A percentile compares a stretch with the other conserved stretches of the same genome.
phyloP scores from a whole-genome alignment of 495 filamentous ascomycete species.

The Terfezia boudieri region DNA sequence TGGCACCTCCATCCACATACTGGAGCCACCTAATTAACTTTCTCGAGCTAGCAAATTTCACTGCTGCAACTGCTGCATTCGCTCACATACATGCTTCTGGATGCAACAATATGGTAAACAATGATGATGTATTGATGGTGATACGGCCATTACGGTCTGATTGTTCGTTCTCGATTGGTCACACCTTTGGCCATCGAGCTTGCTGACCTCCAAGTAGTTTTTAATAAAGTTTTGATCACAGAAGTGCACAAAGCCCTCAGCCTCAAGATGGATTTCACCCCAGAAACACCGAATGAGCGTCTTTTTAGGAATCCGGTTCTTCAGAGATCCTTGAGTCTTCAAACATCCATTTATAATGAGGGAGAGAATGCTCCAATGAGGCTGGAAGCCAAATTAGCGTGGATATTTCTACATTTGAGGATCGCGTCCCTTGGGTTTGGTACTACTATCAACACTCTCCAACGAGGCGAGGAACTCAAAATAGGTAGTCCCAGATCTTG shows the following conservation, averaged over 20 bases:
- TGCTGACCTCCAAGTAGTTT: not conserved
- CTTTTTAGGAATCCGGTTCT: slow-evolving; percentile 15
- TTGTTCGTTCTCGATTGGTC: not conserved
- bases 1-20: not conserved
- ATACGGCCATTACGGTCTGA: slow-evolving; percentile 13
- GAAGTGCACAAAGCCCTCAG: slow-evolving; percentile 14
- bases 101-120: slow-evolving; percentile 18
- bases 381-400: slow-evolving; percentile 15
- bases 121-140: slow-evolving; percentile 16
- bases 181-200: no score
- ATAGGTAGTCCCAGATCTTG: not conserved
- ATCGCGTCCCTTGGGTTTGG: slow-evolving; percentile 18
- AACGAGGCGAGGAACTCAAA: not conserved
- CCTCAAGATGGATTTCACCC: slow-evolving; percentile 18
- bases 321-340: slow-evolving; percentile 16
- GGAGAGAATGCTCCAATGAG: slow-evolving; percentile 12
- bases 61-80: slow-evolving; percentile 5
- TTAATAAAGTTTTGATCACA: slow-evolving; percentile 16
- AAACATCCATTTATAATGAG: slow-evolving; percentile 16
- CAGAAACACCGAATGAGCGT: slow-evolving; percentile 13
- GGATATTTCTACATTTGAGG: slow-evolving; percentile 15
- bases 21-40: no score
- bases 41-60: not conserved
- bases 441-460: slow-evolving; percentile 14
- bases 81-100: slow-evolving; percentile 17